Percentiles rank a stretch among this genome's conserved stretches.
phyloP scores from a whole-genome alignment of 352 stramenopile genomes.

The Halophytophthora polymorphica region DNA sequence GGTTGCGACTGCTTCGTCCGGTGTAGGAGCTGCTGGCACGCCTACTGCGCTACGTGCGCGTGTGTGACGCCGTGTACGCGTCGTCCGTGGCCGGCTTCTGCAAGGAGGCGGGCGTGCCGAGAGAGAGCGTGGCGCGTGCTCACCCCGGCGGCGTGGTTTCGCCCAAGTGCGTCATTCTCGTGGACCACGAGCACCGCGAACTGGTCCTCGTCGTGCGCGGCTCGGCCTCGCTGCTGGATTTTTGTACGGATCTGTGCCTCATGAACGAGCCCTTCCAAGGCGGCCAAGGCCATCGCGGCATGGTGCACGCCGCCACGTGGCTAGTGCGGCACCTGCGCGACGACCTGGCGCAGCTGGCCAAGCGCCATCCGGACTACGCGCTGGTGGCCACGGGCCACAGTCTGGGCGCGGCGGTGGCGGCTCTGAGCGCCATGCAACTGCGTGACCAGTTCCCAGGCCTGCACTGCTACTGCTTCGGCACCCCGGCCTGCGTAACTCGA shows the following conservation, averaged over 20 bases:
- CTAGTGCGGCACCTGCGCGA: conserved; percentile 53
- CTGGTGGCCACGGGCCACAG: conserved; percentile 70
- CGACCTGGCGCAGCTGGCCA: conserved; percentile 40
- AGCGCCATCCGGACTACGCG: conserved; percentile 48
- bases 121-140: conserved; percentile 40
- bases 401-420: conserved; percentile 64
- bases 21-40: conserved; percentile 16
- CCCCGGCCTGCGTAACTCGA: conserved; percentile 63
- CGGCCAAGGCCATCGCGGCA: conserved; percentile 77
- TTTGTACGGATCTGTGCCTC: conserved; percentile 79
- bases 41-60: conserved; percentile 52
- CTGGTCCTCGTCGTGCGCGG: conserved; percentile 65
- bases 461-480: conserved; percentile 68
- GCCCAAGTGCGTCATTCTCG: conserved; percentile 70
- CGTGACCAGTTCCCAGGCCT: conserved; percentile 38
- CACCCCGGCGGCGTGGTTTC: conserved; percentile 71
- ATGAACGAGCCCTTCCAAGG: conserved; percentile 67
- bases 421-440: conserved; percentile 59
- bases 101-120: conserved; percentile 37
- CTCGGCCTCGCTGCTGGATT: conserved; percentile 75
- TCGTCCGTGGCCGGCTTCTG: conserved; percentile 50
- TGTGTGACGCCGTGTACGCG: conserved; percentile 74
- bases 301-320: conserved; percentile 73
- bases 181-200: conserved; percentile 49
- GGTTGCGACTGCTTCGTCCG: background rate